Evolutionary conservation across 208 protist genomes (phyloP), one percentile per base, ranked within the genome.

Genomic region (Porcisia hertigi): DNA sequence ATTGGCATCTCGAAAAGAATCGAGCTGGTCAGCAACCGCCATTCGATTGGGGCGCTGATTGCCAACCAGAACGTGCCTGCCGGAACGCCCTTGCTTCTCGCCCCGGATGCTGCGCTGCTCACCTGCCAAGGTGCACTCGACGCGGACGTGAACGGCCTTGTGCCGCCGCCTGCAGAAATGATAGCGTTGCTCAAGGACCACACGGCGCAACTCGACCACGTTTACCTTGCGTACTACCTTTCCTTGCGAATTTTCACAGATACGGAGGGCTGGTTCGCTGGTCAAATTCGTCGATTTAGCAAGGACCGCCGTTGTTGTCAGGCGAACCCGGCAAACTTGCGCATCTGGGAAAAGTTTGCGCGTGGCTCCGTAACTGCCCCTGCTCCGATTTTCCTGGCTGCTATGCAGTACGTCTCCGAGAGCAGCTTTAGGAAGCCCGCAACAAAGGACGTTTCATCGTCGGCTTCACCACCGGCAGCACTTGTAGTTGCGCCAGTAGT

Each of bases 111-210:
- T 2, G 78, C 77, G 7, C 39, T 88, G n/a, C 75, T 79, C 64
- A 75, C 71, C 5, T 62, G 79, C 64, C 80, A 84, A 52, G 63
- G 58, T 18, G 67, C 81, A 1, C 60, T 84, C 6, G 84, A 88
- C 49, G 74, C 78, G 1, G 81, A 86, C 34, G 67, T 59, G 54
- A 75, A 86, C 73, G 78, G 84, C 6, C 72, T 86, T 34, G 79
- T 86, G 43, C 80, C 84, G 8, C 77, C 82, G 12, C 81, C 81
- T 1, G 78, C 60, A 18, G 81, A 83, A 34, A 82, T 88, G 74
- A 30, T 88, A 25, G 65, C 64, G 23, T 43, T 82, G 59, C 55
- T 86, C 4, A 69, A 57, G 6, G n/a, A 59, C 45, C 67, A 77
- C 3, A 53, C 55, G 2, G 53, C 43, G 66, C 73, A 62, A 34